Evolutionary conservation across 495 filamentous ascomycete genomes (phyloP).

Genomic region (Ramalina peruviana): DNA sequence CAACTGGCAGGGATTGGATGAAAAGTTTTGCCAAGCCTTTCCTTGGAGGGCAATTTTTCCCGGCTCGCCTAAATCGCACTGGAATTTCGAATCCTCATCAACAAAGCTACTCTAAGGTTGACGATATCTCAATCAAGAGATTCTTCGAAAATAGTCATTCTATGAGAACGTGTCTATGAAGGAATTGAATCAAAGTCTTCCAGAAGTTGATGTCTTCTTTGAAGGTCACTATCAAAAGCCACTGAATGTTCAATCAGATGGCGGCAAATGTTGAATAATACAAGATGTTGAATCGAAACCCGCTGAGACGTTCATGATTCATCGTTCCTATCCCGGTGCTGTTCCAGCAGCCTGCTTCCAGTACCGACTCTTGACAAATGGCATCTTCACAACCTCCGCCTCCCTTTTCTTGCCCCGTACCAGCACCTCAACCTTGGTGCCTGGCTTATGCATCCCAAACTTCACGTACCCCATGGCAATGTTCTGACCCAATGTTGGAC

Average conservation of each 20-base stretch:
- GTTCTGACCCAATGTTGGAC: conserved; percentile 70
- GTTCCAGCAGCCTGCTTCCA: conserved; percentile 17
- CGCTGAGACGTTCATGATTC: not conserved
- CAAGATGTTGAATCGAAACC: not conserved
- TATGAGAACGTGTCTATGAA: not conserved
- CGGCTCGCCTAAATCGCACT: not conserved
- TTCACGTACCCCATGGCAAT: conserved; percentile 94
- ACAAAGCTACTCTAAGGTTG: not conserved
- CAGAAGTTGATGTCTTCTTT: too few relatives aligned
- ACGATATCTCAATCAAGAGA: not conserved
- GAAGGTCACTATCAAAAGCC: too few relatives aligned
- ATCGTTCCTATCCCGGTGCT: conserved; percentile 1
- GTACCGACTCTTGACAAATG: conserved; percentile 72
- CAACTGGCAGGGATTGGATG: not conserved
- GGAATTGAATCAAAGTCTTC: too few relatives aligned
- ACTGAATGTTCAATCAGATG: too few relatives aligned
- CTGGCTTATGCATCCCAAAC: conserved; percentile 69
- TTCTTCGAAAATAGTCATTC: not conserved
- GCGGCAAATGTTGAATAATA: not conserved
- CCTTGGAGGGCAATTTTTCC: not conserved
- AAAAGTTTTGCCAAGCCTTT: not conserved
- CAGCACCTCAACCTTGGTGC: conserved; percentile 67
- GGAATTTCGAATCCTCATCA: too few relatives aligned
- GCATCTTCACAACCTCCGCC: conserved; percentile 82
- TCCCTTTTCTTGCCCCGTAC: conserved; percentile 71